Evolutionary conservation across 345 rosid species (phyloP).

Genomic region (Bruguiera gymnorhiza): DNA sequence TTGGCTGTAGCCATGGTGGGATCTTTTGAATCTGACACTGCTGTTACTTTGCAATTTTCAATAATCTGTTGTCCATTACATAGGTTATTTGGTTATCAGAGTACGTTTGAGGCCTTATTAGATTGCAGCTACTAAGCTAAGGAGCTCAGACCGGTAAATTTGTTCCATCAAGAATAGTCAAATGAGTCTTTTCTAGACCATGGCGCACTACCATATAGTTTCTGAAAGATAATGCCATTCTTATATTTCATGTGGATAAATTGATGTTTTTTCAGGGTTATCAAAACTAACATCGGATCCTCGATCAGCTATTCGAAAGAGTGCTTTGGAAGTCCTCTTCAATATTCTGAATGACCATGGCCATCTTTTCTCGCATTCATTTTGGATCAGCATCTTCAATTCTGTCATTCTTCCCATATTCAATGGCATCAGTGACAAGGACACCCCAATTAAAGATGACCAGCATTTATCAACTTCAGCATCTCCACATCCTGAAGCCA

Average conservation of each 20-base stretch:
- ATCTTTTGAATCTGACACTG: too few species aligned
- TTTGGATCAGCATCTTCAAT: conserved; percentile 62
- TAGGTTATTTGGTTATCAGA: too few species aligned
- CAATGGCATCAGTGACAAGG: conserved; percentile 39
- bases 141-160: background rate
- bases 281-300: conserved; percentile 81
- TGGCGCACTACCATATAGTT: background rate
- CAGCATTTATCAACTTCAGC: conserved; percentile 35
- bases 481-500: conserved; percentile 45
- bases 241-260: background rate
- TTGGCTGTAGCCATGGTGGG: too few species aligned
- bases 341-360: conserved; percentile 96
- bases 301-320: conserved; percentile 74
- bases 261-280: conserved; percentile 57
- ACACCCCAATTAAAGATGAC: conserved; percentile 38
- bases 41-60: too few species aligned
- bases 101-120: background rate
- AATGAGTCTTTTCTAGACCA: background rate
- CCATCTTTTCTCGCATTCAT: conserved; percentile 71
- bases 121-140: background rate
- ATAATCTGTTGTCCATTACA: too few species aligned
- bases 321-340: conserved; percentile 89
- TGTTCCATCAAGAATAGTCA: background rate
- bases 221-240: background rate
- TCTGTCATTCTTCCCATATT: conserved; percentile 68